Percentiles rank a stretch among this genome's conserved stretches.
Conservation (phyloP, 179 eudicot genomes). For the Beta lomatogona region DNA sequence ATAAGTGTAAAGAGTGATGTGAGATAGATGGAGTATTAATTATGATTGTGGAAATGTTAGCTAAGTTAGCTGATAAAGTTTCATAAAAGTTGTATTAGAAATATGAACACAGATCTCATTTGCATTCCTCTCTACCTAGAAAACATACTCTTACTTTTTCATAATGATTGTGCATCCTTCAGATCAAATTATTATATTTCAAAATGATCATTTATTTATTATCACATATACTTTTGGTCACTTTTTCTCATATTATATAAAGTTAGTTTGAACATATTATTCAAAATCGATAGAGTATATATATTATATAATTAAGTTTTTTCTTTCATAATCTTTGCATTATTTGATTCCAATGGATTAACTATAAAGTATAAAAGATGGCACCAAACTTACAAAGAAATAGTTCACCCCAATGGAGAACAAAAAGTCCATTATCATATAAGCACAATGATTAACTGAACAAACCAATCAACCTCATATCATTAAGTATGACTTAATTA, state of each 20-base stretch:
- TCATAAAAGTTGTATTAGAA: too few species aligned
- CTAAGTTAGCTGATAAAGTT: too few species aligned
- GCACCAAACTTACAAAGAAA: constrained; percentile 18
- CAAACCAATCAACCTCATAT: not conserved
- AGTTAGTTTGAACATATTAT: not conserved
- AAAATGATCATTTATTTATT: too few species aligned
- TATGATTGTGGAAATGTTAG: too few species aligned
- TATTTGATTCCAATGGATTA: constrained; percentile 7
- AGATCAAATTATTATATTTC: too few species aligned
- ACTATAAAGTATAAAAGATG: not conserved
- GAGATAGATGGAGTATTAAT: too few species aligned
- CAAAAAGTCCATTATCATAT: constrained; percentile 5
- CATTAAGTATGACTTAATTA: not conserved
- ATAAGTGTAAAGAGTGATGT: too few species aligned
- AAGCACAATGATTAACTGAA: not conserved
- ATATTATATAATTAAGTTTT: not conserved
- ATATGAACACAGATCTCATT: too few species aligned
- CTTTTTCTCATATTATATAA: not conserved
- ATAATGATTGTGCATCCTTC: too few species aligned
- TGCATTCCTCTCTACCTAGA: too few species aligned
- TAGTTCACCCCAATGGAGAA: not conserved
- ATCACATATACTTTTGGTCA: not conserved
- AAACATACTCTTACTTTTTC: too few species aligned
- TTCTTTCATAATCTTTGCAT: constrained; percentile 9
- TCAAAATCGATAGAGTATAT: not conserved